These are phyloP conservation scores for Lomentospora prolificans DNA, from an alignment of 2,329 filamentous ascomycete genomes.

Conservation along the genomic window DNA sequence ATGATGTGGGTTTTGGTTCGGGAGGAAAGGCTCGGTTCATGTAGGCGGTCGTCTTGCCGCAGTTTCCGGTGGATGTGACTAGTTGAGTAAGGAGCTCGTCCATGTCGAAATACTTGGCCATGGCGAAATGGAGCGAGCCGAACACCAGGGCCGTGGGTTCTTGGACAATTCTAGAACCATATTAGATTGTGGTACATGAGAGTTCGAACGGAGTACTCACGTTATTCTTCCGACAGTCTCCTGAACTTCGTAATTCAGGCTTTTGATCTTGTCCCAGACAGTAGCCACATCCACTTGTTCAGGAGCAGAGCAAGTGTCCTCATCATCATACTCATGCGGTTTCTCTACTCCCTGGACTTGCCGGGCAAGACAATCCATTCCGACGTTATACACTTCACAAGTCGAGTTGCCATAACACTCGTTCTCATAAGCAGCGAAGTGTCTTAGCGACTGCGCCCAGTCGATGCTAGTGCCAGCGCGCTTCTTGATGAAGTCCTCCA, in stretches of 20 bases:
- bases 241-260: conserved; percentile 25
- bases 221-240: conserved; percentile 43
- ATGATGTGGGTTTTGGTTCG: conserved; percentile 12
- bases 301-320: not conserved
- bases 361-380: conserved; percentile 30
- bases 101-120: conserved; percentile 51
- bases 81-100: conserved; percentile 47
- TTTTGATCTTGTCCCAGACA: conserved; percentile 30
- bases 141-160: conserved; percentile 52
- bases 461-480: conserved; percentile 24
- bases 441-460: conserved; percentile 19
- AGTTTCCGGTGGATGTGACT: conserved; percentile 34
- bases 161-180: conserved; percentile 38
- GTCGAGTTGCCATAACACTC: conserved; percentile 36
- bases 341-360: conserved; percentile 14
- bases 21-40: conserved; percentile 39
- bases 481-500: conserved; percentile 24
- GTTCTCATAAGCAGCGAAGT: conserved; percentile 26
- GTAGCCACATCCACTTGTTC: conserved; percentile 24
- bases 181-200: not conserved
- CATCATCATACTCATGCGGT: not conserved
- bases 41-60: conserved; percentile 34
- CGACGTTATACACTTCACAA: conserved; percentile 49
- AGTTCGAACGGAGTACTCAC: conserved; percentile 24
- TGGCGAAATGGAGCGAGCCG: conserved; percentile 47